Base-by-base conservation (phyloP, 805 yeast species). In the Metschnikowia amazonensis region DNA sequence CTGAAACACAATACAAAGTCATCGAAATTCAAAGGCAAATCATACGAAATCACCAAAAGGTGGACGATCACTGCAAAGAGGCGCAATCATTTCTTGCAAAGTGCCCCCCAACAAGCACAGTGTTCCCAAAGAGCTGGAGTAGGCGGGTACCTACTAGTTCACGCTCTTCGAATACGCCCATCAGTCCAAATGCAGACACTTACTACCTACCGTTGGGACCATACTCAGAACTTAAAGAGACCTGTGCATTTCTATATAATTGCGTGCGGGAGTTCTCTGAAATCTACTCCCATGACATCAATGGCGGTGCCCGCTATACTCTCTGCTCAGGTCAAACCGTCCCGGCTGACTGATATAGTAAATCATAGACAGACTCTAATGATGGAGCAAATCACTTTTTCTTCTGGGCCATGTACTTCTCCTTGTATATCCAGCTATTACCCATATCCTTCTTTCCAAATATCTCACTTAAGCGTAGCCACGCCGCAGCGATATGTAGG, bases 341-440 rank as follows among this genome's bases (percentile, higher is more conserved):
- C 17, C 24, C 17, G 20, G n/a, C n/a, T 5, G 32, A 20, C 7
- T 37, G 24, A 36, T 24, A 18, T 13, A 17, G 16, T 21, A 16
- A 8, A 27, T 13, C 14, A 8, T 20, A 11, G 10, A 30, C 30
- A 31, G 8, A 39, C 6, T 30, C 8, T n/a, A 28, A 4, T 27
- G 16, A 23, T 30, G 13, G 5, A 23, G 16, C 35, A 30, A 18
- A 25, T 28, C 45, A 49, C 41, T 46, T 33, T 40, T 45, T 48
- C 41, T 44, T 47, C 35, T 33, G 51, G 27, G 44, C 49, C 49
- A 48, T 60, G 56, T 85, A 84, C 66, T 84, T 84, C 38, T 79
- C 80, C 61, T 82, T 84, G 65, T 83, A 80, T 29, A 84, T 82
- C 92, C 92, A 85, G 48, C 81, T 77, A 46, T 83, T 80, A 0